Base-by-base conservation (phyloP, 805 yeast species). In the Yarrowia sp. region DNA sequence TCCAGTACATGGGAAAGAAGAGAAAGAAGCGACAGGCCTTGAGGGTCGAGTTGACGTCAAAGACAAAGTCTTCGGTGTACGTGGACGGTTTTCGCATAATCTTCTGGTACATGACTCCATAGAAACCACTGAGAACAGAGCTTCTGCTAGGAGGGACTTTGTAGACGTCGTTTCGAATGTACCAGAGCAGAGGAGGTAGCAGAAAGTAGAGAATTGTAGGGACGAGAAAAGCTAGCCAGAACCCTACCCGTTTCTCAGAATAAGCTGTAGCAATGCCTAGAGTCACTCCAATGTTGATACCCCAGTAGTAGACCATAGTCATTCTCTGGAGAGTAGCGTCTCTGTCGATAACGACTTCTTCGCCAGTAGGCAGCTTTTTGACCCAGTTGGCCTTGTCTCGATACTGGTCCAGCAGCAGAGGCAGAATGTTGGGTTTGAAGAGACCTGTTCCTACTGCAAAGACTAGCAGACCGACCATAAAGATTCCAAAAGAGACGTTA, bases 1-100 rank as follows among this genome's bases (percentile, higher is more conserved):
- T 43, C 72, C 85, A 88, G 72, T 79, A 80, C 66, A 85, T 78
- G 67, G 89, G 89, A 67, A 86, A 83, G 71, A 84, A 82, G 5
- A 85, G 75, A 69, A 86, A 83, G 68, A 85, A 80, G 38, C 86
- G 84, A 70, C 86, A 76, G 33, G 89, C 84, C 73, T 85, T 83
- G 69, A 86, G 80, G 66, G 83, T 85, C 72, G 82, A 83, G 71
- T 84, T 79, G 69, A 85, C 78, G 77, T 85, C 89, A 70, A 85
- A 80, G 68, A 85, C 81, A 71, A 85, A 85, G 70, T 82, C 81
- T 73, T 82, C 83, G 67, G 81, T 16, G 61, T 54, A 54, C 10
- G 56, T 49, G 8, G 56, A 33, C 10, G 56, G 56, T 28, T 49
- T 49, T 3, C 40, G 38, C 21, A 49, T 16, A 4, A 49, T 14